phyloP scores from a whole-genome alignment of 495 filamentous ascomycete genomes.

The Aspergillus sclerotioniger region DNA sequence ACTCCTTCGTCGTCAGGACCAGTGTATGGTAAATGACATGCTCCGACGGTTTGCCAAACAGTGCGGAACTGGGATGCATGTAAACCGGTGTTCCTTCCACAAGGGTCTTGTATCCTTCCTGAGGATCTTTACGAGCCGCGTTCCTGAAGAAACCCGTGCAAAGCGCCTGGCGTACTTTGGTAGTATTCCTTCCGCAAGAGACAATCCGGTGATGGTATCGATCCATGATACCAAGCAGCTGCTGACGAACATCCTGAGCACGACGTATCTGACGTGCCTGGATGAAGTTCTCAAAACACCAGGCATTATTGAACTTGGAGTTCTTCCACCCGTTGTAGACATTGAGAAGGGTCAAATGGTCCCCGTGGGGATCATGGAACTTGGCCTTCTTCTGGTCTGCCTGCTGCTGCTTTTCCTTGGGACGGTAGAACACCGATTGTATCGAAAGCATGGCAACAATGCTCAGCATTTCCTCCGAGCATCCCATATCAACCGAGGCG shows the following conservation, averaged over 20 bases:
- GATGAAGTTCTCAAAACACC: conserved; percentile 98
- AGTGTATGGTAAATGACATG: conserved; percentile 91
- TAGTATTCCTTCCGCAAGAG: conserved; percentile 82
- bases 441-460: conserved; percentile 95
- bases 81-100: conserved; percentile 94
- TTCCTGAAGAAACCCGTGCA: conserved; percentile 97
- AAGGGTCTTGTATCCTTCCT: conserved; percentile 94
- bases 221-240: conserved; percentile 90
- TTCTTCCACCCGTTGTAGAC: conserved; percentile 96
- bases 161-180: conserved; percentile 84
- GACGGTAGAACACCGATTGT: conserved; percentile 84
- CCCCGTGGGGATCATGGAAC: conserved; percentile 92
- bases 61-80: conserved; percentile 83
- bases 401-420: conserved; percentile 93
- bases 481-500: conserved; percentile 78
- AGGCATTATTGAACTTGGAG: conserved; percentile 74
- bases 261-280: conserved; percentile 84
- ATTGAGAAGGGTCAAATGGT: conserved; percentile 92
- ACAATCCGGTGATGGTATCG: conserved; percentile 77
- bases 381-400: conserved; percentile 97
- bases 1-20: conserved; percentile 92
- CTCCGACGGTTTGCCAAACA: conserved; percentile 94
- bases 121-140: conserved; percentile 89
- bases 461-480: conserved; percentile 88
- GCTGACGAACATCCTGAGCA: conserved; percentile 87